phyloP scores from a whole-genome alignment of 148 eudicot species.

The Diospyros lotus region DNA sequence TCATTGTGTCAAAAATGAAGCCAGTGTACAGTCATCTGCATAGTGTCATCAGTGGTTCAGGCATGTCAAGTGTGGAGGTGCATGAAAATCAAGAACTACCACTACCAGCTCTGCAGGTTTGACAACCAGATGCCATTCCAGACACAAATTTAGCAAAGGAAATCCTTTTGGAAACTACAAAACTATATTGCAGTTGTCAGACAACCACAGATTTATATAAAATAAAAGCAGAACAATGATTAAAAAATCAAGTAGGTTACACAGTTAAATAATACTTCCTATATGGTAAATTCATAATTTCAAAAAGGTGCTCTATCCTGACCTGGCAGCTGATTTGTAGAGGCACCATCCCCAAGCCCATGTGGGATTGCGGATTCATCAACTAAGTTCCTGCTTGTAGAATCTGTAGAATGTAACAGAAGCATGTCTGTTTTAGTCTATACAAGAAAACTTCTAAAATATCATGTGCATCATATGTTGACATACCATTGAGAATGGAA shows the following conservation, averaged over 20 bases:
- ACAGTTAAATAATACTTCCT: not conserved
- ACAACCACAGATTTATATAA: not conserved
- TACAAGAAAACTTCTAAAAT: slow-evolving; percentile 1
- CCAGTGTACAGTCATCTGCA: no score
- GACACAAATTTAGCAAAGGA: not conserved
- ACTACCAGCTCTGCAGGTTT: not conserved
- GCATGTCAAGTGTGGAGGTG: no score
- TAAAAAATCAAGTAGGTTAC: no score
- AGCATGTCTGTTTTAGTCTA: not conserved
- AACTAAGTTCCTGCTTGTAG: slow-evolving; percentile 15
- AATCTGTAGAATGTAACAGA: slow-evolving; percentile 22
- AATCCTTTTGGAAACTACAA: not conserved
- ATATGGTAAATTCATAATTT: not conserved
- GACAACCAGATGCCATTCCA: not conserved
- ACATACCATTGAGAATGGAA: slow-evolving; percentile 39
- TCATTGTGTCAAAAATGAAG: no score
- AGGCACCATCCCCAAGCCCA: slow-evolving; percentile 22
- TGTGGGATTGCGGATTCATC: slow-evolving; percentile 28
- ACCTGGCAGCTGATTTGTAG: slow-evolving; percentile 32
- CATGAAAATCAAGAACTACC: no score
- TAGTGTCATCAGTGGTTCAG: no score
- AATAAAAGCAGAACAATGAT: not conserved
- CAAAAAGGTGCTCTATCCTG: slow-evolving; percentile 3
- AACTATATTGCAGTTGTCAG: not conserved
- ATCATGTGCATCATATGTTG: not conserved